Percentiles rank a stretch among this genome's conserved stretches.
phyloP scores from a whole-genome alignment of 305 asterid genomes.

The Caryopteris hybrid region DNA sequence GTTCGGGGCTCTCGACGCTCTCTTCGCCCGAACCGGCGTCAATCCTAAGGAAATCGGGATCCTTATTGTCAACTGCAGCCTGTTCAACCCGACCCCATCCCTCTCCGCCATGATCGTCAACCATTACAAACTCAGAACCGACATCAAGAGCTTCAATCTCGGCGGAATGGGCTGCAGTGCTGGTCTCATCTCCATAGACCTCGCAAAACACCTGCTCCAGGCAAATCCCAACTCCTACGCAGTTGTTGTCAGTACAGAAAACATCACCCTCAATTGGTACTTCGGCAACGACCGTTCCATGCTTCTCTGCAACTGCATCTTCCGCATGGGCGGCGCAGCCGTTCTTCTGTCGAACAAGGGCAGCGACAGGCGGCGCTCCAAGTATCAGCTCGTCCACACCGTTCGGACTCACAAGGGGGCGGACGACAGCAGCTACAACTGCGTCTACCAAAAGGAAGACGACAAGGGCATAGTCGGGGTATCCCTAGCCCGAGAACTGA shows the following conservation, averaged over 20 bases:
- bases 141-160: slow-evolving; percentile 54
- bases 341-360: slow-evolving; percentile 50
- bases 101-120: slow-evolving; percentile 73
- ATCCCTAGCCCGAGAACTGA: slow-evolving; percentile 52
- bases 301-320: slow-evolving; percentile 69
- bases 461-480: slow-evolving; percentile 47
- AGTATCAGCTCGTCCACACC: slow-evolving; percentile 56
- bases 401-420: slow-evolving; percentile 75
- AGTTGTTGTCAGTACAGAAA: slow-evolving; percentile 61
- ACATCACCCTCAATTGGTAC: slow-evolving; percentile 71
- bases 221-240: slow-evolving; percentile 54
- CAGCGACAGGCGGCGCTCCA: slow-evolving; percentile 40
- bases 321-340: slow-evolving; percentile 77
- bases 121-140: slow-evolving; percentile 59
- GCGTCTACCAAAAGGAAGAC: slow-evolving; percentile 68
- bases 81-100: slow-evolving; percentile 74
- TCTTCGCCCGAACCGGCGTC: slow-evolving; percentile 39
- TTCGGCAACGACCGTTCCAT: slow-evolving; percentile 71
- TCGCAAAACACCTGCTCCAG: slow-evolving; percentile 53
- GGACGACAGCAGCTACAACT: slow-evolving; percentile 51
- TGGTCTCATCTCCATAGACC: slow-evolving; percentile 62
- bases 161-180: slow-evolving; percentile 89
- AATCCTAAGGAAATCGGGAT: slow-evolving; percentile 50
- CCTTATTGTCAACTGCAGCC: slow-evolving; percentile 66
- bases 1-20: slow-evolving; percentile 61